Evolutionary conservation across 768 basidiomycete species (phyloP).

Genomic region (Tremella mesenterica): DNA sequence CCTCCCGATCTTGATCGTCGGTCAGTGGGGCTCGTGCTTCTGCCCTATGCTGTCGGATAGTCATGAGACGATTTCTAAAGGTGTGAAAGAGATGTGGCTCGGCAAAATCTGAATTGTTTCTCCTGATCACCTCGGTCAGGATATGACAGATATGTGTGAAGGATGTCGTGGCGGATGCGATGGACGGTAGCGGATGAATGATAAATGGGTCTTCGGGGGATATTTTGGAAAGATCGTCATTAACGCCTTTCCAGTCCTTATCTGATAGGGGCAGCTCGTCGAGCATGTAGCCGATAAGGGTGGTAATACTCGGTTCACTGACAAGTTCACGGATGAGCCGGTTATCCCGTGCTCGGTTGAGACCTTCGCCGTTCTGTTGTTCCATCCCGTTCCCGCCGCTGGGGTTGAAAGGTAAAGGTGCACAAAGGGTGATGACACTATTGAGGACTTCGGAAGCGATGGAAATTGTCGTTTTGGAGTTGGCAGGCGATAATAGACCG

Average conservation of each 20-base stretch:
- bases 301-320: conserved; percentile 58
- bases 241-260: conserved; percentile 16
- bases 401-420: conserved; percentile 66
- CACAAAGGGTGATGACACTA: conserved; percentile 86
- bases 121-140: conserved; percentile 85
- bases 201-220: conserved; percentile 32
- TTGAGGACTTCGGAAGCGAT: conserved; percentile 87
- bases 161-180: conserved; percentile 53
- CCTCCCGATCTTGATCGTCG: conserved; percentile 29
- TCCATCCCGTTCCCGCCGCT: conserved; percentile 53
- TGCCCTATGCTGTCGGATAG: conserved; percentile 28
- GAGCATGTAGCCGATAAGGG: conserved; percentile 67
- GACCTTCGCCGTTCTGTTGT: conserved; percentile 24
- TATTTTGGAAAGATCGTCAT: conserved; percentile 5
- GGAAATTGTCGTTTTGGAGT: conserved; percentile 67
- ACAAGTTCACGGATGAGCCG: conserved; percentile 83
- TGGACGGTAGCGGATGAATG: conserved; percentile 31
- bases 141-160: conserved; percentile 79
- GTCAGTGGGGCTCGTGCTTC: not conserved
- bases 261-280: conserved; percentile 50
- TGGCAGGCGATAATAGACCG: conserved; percentile 67
- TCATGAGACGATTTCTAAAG: conserved; percentile 78
- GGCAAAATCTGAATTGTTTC: conserved; percentile 97
- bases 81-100: conserved; percentile 96
- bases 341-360: conserved; percentile 50